Base-by-base conservation (phyloP, 345 rosid genomes). In the Eucalyptus erythrocorys region DNA sequence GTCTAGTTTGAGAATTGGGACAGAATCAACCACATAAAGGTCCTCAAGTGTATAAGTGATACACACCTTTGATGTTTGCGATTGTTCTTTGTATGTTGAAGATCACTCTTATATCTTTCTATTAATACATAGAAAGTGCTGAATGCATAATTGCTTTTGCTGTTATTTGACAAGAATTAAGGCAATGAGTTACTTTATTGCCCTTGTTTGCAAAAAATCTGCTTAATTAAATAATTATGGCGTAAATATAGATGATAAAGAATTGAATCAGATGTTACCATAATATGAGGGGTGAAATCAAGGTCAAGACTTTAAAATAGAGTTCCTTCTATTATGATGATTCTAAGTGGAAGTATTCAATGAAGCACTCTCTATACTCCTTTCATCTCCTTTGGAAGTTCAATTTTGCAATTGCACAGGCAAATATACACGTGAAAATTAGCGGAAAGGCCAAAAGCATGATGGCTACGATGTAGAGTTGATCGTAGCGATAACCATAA, bases 381-480 rank as follows among this genome's bases (percentile, higher is more conserved):
- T 45, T 45, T 89, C 86, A 92, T 53, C 92, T 91, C 80, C 34
- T 92, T 37, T 92, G 93, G 66, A 87, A 94, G 89, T 94, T 93
- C 27, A 93, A 88, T 87, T 93, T 94, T 71, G 93, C 92, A 24
- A 89, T 90, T 24, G 90, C 86, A 21, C 27, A 87, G 48, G 93
- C 59, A 87, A 93, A 94, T 68, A 85, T 22, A 48, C 61, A 81
- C 15, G 92, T 91, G 87, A 90, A 91, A 49, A 92, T 13, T 32
- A 92, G 10, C 6, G 94, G 94, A 48, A 91, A 90, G 49, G 84
- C 89, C 30, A 90, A 19, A 21, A 92, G 91, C 14, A 90, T 86
- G 32, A 88, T 40, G 5, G 91, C 94, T 42, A 64, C 87, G 22
- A 89, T 4, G n/a, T 89, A 84, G 80, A 94, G 88, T 47, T 89